These are phyloP conservation scores for Spirogloea muscicola DNA, from an alignment of 139 green algal species.

Conservation along the genomic window DNA sequence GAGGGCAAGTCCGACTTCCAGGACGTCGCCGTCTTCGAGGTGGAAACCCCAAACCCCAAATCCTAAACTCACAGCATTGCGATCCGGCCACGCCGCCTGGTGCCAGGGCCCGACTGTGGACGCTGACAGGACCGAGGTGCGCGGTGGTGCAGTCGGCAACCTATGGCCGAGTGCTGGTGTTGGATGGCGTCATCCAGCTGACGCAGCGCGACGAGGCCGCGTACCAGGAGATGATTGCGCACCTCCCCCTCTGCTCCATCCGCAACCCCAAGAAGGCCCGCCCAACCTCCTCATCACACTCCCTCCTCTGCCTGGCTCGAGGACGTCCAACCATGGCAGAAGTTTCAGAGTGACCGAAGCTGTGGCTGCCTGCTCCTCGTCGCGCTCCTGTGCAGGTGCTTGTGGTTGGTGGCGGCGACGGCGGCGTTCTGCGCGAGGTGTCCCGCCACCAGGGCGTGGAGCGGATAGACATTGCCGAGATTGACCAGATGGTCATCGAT, in stretches of 20 bases:
- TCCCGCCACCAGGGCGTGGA: constrained; percentile 69
- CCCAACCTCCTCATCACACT: too few relatives aligned
- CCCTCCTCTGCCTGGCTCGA: background rate
- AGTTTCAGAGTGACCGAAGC: background rate
- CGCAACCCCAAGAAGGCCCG: constrained; percentile 54
- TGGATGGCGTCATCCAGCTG: constrained; percentile 96
- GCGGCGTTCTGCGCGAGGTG: constrained; percentile 92
- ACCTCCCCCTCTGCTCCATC: constrained; percentile 86
- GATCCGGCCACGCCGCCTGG: too few relatives aligned
- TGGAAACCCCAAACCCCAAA: too few relatives aligned
- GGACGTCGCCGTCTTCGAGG: constrained; percentile 60
- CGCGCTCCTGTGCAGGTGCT: constrained; percentile 82
- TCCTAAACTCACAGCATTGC: too few relatives aligned
- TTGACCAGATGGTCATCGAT: constrained; percentile 74
- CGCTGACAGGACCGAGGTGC: background rate
- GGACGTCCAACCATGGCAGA: background rate
- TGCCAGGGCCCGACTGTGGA: background rate
- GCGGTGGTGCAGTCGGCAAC: constrained; percentile 30
- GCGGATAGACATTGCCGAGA: constrained; percentile 92
- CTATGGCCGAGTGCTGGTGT: constrained; percentile 87
- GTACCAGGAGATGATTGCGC: constrained; percentile 98
- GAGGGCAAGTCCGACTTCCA: constrained; percentile 85
- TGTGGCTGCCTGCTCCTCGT: constrained; percentile 36
- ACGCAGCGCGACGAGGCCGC: constrained; percentile 93
- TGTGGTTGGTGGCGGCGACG: constrained; percentile 95